These are phyloP conservation scores for Coemansia sp. DNA, from an alignment of 192 early-diverging fungal species.

Conservation along the genomic window DNA sequence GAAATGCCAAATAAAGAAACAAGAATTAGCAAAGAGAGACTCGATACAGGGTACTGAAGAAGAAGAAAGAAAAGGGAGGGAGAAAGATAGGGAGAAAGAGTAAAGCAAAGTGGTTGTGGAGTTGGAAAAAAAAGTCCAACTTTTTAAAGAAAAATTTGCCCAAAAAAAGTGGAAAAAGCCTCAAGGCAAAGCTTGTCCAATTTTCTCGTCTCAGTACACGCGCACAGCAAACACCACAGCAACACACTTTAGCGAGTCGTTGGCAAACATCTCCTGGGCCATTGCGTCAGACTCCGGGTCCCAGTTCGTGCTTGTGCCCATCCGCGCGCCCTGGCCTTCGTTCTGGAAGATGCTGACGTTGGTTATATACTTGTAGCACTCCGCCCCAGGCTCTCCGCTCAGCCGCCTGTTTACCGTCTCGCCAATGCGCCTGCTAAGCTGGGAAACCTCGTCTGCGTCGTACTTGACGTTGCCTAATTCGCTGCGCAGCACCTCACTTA, in stretches of 20 bases:
- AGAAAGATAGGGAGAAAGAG: not conserved
- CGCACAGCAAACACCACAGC: conserved; percentile 32
- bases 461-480: conserved; percentile 23
- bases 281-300: conserved; percentile 25
- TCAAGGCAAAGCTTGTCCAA: not conserved
- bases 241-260: conserved; percentile 24
- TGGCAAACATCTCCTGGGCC: conserved; percentile 27
- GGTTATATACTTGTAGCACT: conserved; percentile 45
- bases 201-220: conserved; percentile 12
- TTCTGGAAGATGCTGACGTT: conserved; percentile 37
- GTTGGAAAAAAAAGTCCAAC: not conserved
- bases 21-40: not conserved
- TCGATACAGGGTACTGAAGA: not conserved
- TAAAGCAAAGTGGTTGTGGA: not conserved
- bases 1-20: not conserved
- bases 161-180: not conserved
- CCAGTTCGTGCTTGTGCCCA: conserved; percentile 30
- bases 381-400: conserved; percentile 21
- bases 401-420: conserved; percentile 29
- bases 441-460: conserved; percentile 19
- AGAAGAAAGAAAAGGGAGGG: not conserved
- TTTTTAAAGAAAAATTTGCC: not conserved
- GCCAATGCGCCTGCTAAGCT: conserved; percentile 19
- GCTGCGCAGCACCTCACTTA: conserved; percentile 26
- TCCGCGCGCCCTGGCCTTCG: conserved; percentile 38